Conservation (phyloP, 2,329 filamentous ascomycete genomes). For the Diaporthe citrichinensis region DNA sequence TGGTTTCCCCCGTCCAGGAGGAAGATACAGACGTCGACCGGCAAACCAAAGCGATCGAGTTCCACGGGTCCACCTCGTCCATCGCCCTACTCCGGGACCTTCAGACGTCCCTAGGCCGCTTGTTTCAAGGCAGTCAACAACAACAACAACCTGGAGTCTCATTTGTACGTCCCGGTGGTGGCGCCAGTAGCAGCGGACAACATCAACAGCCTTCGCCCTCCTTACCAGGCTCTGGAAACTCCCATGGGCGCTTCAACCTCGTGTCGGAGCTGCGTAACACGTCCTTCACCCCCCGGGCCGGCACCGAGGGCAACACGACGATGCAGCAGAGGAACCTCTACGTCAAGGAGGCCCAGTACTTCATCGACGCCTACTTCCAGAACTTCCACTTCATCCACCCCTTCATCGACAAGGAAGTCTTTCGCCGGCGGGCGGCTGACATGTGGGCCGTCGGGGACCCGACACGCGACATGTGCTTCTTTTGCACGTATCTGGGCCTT, state of each 20-base stretch:
- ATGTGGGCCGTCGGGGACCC: neutral
- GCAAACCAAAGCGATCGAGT: neutral
- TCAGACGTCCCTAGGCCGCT: neutral
- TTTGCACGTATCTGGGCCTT: neutral
- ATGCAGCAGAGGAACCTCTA: slow-evolving; percentile 5
- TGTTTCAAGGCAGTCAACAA: neutral
- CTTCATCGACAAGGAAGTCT: slow-evolving; percentile 5
- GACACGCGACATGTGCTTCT: neutral
- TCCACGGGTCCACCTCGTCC: neutral
- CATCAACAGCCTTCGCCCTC: neutral
- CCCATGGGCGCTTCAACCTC: neutral
- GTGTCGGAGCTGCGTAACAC: slow-evolving; percentile 6
- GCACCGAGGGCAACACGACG: neutral
- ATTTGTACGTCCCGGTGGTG: neutral
- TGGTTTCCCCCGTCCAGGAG: neutral
- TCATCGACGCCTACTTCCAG: slow-evolving; percentile 21
- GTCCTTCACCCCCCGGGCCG: neutral
- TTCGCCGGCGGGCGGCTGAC: neutral
- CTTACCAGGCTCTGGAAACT: neutral
- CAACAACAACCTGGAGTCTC: neutral
- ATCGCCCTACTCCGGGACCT: neutral
- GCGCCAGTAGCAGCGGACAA: neutral
- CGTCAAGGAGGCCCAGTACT: slow-evolving; percentile 6
- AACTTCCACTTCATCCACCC: slow-evolving; percentile 17
- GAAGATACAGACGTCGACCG: neutral